Evolutionary conservation across 148 eudicot species (phyloP).

Genomic region (Nepenthes gracilis): DNA sequence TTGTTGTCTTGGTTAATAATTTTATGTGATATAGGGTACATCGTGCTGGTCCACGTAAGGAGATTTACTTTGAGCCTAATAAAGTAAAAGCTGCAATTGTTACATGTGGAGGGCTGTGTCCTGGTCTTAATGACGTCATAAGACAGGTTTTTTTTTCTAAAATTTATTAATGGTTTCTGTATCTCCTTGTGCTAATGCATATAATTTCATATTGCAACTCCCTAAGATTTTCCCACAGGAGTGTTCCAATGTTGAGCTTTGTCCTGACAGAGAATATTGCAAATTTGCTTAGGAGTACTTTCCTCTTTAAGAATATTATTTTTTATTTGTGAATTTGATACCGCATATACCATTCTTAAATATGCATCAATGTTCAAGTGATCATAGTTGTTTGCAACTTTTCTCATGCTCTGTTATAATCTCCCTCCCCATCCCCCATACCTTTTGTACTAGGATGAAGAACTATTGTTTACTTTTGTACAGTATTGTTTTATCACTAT

Average conservation of each 20-base stretch:
- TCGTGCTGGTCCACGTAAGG: constrained; percentile 48
- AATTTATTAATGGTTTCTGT: not conserved
- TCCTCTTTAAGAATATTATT: too few relatives aligned
- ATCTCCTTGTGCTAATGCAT: not conserved
- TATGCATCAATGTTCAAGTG: too few relatives aligned
- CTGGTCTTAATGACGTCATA: constrained; percentile 47
- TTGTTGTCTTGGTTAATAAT: constrained; percentile 4
- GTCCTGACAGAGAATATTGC: constrained; percentile 1
- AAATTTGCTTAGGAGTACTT: not conserved
- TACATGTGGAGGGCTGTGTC: constrained; percentile 51
- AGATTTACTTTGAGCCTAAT: constrained; percentile 36
- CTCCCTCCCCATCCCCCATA: too few relatives aligned
- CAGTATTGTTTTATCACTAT: too few relatives aligned
- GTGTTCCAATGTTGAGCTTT: too few relatives aligned
- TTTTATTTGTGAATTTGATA: too few relatives aligned
- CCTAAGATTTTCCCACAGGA: too few relatives aligned
- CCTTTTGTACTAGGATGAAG: too few relatives aligned
- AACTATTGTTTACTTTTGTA: too few relatives aligned
- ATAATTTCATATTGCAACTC: not conserved
- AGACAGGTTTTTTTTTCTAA: constrained; percentile 26
- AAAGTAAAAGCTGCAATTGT: constrained; percentile 43
- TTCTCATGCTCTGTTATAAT: too few relatives aligned
- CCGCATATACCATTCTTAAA: too few relatives aligned
- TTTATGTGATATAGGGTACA: constrained; percentile 25
- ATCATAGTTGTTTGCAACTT: too few relatives aligned